These are phyloP conservation scores for Pichia sp. DNA, from an alignment of 1,139 yeast genomes.

Conservation along the genomic window DNA sequence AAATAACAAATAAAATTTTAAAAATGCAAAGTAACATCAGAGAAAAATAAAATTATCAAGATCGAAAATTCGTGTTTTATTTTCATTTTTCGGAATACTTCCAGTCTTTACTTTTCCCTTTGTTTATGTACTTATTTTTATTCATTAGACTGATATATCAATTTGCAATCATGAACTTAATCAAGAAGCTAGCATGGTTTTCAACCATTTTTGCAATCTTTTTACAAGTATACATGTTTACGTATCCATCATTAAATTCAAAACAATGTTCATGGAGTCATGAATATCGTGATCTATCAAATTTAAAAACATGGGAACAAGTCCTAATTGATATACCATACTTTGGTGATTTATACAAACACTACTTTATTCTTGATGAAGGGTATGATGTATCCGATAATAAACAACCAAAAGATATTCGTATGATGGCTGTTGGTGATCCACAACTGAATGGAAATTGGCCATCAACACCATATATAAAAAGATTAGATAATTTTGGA, in stretches of 20 bases:
- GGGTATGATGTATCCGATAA: constrained; percentile 15
- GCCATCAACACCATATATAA: constrained; percentile 64
- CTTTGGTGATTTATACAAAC: constrained; percentile 32
- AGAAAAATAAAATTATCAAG: neutral
- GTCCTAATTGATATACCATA: constrained; percentile 28
- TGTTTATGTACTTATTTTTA: neutral
- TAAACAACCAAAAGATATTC: constrained; percentile 38
- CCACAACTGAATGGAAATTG: constrained; percentile 93
- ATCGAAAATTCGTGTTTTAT: neutral
- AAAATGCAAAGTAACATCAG: neutral
- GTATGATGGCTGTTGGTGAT: constrained; percentile 80
- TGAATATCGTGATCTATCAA: constrained; percentile 17
- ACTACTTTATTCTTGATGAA: constrained; percentile 21
- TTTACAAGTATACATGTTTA: constrained; percentile 56
- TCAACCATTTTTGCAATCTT: constrained; percentile 33
- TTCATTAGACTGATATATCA: neutral
- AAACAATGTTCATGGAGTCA: constrained; percentile 53
- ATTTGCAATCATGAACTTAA: neutral
- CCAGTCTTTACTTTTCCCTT: neutral
- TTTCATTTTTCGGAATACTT: neutral
- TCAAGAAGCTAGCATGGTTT: constrained; percentile 15
- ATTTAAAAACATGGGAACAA: constrained; percentile 17
- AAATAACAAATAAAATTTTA: neutral
- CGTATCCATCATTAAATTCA: constrained; percentile 60
- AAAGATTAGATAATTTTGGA: constrained; percentile 75